Conservation (phyloP, 2,329 filamentous ascomycete genomes). For the Fusarium ramigenum region DNA sequence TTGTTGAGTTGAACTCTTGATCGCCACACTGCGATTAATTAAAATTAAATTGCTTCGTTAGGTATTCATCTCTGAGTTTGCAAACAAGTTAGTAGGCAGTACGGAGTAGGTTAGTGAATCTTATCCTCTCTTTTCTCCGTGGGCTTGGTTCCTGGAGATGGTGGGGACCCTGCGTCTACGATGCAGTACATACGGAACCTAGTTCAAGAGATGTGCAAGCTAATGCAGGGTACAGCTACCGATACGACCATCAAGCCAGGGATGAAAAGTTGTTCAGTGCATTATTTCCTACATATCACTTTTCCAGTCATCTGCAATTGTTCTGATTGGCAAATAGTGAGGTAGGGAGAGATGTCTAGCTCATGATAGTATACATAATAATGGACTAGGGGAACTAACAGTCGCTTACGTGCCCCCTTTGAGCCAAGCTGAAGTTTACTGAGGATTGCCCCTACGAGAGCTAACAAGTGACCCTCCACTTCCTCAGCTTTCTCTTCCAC, state of each 20-base stretch:
- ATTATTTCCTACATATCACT: neutral
- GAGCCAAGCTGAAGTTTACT: neutral
- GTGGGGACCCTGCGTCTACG: conserved; percentile 22
- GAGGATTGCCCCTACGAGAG: neutral
- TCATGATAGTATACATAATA: neutral
- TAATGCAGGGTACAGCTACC: conserved; percentile 11
- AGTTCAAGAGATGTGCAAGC: neutral
- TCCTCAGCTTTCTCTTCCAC: neutral
- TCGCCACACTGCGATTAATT: neutral
- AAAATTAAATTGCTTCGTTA: neutral
- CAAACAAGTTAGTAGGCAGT: neutral
- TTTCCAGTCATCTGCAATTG: conserved; percentile 1
- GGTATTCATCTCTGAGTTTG: neutral
- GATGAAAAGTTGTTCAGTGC: neutral
- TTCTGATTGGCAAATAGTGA: neutral
- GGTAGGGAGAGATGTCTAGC: conserved; percentile 19
- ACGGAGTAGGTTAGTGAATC: neutral
- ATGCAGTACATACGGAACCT: neutral
- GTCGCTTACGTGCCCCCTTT: neutral
- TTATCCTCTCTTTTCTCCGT: neutral
- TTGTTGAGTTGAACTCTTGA: neutral
- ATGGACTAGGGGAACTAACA: neutral
- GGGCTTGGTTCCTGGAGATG: neutral
- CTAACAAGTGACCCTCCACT: neutral
- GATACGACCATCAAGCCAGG: neutral